Conservation (phyloP, 2,329 filamentous ascomycete species). For the Hypoxylon sp. region DNA sequence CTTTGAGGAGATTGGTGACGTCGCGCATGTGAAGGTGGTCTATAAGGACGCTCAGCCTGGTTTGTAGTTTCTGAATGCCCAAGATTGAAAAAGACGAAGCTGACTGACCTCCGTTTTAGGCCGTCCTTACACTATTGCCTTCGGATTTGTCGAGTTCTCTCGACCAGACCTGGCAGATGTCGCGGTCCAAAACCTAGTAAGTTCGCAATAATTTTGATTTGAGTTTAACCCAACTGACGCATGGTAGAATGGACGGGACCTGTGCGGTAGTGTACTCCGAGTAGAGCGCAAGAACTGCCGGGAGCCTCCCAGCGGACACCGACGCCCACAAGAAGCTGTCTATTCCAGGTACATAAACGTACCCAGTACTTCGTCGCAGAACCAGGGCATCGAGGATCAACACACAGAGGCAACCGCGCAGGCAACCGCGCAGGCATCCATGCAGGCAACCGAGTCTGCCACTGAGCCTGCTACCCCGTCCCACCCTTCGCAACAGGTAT, state of each 20-base stretch:
- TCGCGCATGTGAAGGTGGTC: slow-evolving; percentile 52
- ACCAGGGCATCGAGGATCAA: neutral
- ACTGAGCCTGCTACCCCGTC: slow-evolving; percentile 25
- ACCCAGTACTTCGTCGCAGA: neutral
- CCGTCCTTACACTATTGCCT: slow-evolving; percentile 46
- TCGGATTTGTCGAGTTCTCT: slow-evolving; percentile 59
- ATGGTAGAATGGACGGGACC: slow-evolving; percentile 53
- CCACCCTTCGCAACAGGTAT: slow-evolving; percentile 6
- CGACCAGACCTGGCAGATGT: slow-evolving; percentile 57
- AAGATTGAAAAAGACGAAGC: slow-evolving; percentile 1
- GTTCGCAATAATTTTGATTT: slow-evolving; percentile 36
- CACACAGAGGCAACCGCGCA: neutral
- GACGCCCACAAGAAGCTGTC: neutral
- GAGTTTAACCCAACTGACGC: slow-evolving; percentile 31
- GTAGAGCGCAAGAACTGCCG: slow-evolving; percentile 57
- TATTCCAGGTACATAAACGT: slow-evolving; percentile 12
- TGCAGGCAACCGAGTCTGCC: neutral
- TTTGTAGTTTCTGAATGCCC: slow-evolving; percentile 30
- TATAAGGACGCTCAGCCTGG: slow-evolving; percentile 46
- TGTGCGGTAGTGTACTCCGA: slow-evolving; percentile 55
- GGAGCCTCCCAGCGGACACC: slow-evolving; percentile 30
- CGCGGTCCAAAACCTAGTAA: slow-evolving; percentile 57
- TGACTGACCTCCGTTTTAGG: slow-evolving; percentile 38
- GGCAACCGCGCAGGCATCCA: neutral
- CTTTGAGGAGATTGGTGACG: slow-evolving; percentile 49